Percentiles rank a stretch among this genome's conserved stretches.
phyloP scores from a whole-genome alignment of 1,284 basidiomycete genomes.

The Ceraceosorus guamensis region DNA sequence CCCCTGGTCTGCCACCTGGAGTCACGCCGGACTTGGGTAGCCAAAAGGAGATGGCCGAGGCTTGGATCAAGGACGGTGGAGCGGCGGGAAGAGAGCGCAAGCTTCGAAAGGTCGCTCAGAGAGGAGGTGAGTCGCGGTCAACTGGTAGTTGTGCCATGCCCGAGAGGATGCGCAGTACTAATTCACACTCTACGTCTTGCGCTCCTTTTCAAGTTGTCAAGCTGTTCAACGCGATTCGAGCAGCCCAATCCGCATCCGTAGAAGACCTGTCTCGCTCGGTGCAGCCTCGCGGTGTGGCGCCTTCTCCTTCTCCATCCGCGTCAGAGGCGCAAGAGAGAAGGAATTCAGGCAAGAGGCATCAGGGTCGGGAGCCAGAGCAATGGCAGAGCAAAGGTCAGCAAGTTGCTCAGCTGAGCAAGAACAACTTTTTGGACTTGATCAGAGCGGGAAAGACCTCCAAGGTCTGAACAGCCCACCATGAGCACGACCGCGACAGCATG shows the following conservation, averaged over 20 bases:
- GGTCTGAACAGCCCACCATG: too few relatives aligned
- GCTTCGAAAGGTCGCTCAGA: conserved; percentile 43
- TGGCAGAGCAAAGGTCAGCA: neutral
- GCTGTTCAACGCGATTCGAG: conserved; percentile 47
- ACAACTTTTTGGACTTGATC: conserved; percentile 45
- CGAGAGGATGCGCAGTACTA: neutral
- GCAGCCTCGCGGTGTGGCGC: too few relatives aligned
- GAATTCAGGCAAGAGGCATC: neutral
- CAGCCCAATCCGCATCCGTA: conserved; percentile 38
- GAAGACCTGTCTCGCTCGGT: conserved; percentile 14
- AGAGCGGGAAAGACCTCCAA: conserved; percentile 8
- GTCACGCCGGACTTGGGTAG: conserved; percentile 22
- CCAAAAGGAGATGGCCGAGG: conserved; percentile 15
- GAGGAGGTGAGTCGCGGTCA: conserved; percentile 23
- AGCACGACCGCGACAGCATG: too few relatives aligned
- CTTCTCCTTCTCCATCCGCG: too few relatives aligned
- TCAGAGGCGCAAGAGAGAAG: too few relatives aligned
- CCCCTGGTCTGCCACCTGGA: conserved; percentile 32
- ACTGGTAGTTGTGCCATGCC: neutral
- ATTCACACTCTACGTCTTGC: neutral
- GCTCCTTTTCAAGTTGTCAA: conserved; percentile 28
- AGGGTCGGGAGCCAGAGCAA: conserved; percentile 6
- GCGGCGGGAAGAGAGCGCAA: conserved; percentile 37
- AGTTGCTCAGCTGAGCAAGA: conserved; percentile 41
- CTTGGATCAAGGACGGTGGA: conserved; percentile 32